Base-by-base conservation (phyloP, 192 early-diverging fungal species). In the Mortierella alpina region DNA sequence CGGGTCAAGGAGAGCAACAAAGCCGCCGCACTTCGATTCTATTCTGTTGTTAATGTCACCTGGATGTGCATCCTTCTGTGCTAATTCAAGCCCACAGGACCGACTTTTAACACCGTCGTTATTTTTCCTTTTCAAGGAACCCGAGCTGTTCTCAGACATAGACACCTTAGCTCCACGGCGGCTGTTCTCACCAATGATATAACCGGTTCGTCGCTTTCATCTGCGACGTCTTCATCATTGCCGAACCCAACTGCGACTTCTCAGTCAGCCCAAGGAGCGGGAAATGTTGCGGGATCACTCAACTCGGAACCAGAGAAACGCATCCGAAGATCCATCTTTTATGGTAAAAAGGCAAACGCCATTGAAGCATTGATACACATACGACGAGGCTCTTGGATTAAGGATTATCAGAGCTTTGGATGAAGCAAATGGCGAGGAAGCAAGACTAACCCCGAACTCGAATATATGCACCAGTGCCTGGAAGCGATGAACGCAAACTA, bases 401-500 rank as follows among this genome's bases (percentile, higher is more conserved):
- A 39, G 50, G 1, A 12, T 2, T n/a, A 4, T 4, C 17, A 15
- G 50, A 59, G 39, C 23, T 59, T 40, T 23, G 22, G 56, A 1
- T 11, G 10, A 57, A 20, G 22, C 13, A 57, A 57, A 20, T 18
- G 2, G 22, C 14, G 22, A 57, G 22, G 22, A 57, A 57, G 20
- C 13, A 57, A 57, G 2, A 41, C 40, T 39, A 9, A 59, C 40
- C 15, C 2, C 17, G 54, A 54, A 55, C 42, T 22, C 52, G 5
- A 41, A 48, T 68, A 12, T 70, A 7, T 20, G 46, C 20, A 46
- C 70, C 51, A 90, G 93, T 95, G 17, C 93, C 94, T 20, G 92
- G 91, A 72, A 96, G 95, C 80, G 96, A 97, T 53, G 93, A 94
- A 63, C 90, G 95, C 72, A 97, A 97, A 71, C 85, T 98, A 31